Percentiles rank a stretch among this genome's conserved stretches.
Conservation (phyloP, 1,139 yeast species). For the Kodamaea suecica region DNA sequence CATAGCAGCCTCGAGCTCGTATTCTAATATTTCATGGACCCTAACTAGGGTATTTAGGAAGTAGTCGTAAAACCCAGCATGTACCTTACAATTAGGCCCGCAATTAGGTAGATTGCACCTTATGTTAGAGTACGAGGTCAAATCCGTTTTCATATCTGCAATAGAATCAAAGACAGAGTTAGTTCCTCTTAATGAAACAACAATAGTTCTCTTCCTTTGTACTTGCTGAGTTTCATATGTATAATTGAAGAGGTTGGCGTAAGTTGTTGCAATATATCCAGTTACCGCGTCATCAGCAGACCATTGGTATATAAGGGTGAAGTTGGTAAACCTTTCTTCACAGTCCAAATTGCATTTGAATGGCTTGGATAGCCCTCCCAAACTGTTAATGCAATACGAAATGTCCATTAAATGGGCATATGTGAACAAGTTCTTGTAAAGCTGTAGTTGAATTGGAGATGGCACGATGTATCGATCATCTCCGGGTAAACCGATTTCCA, state of each 20-base stretch:
- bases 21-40: conserved; percentile 25
- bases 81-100: conserved; percentile 41
- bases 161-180: conserved; percentile 45
- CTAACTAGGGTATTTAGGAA: conserved; percentile 30
- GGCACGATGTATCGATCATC: not conserved
- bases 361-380: conserved; percentile 36
- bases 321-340: conserved; percentile 37
- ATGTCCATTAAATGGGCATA: conserved; percentile 50
- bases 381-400: conserved; percentile 45
- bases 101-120: conserved; percentile 30
- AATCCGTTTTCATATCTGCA: conserved; percentile 44
- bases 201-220: conserved; percentile 24
- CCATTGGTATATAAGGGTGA: conserved; percentile 47
- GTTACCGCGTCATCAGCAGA: conserved; percentile 38
- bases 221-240: conserved; percentile 8
- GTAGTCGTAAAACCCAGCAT: conserved; percentile 43
- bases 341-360: conserved; percentile 47
- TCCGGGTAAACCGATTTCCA: not conserved
- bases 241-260: conserved; percentile 25
- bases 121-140: conserved; percentile 29
- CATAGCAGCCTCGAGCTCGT: conserved; percentile 18
- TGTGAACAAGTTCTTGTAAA: conserved; percentile 31
- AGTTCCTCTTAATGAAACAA: conserved; percentile 48
- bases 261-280: conserved; percentile 40
- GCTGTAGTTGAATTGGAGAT: conserved; percentile 19